phyloP scores from a whole-genome alignment of 2,329 filamentous ascomycete genomes.

The Colletotrichum australisinense region DNA sequence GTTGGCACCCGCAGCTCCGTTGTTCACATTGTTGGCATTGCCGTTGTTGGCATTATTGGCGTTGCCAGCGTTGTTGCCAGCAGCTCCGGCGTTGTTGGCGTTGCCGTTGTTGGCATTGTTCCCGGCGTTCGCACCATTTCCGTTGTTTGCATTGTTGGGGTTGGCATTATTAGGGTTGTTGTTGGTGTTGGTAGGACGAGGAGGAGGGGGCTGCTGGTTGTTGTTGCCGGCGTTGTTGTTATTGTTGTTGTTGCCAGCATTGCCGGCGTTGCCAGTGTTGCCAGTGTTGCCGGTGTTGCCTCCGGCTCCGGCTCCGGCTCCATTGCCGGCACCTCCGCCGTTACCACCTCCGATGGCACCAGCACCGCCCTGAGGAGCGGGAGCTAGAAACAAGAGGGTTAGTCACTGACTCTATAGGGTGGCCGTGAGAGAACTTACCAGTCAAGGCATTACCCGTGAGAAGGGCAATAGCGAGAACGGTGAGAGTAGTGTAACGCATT shows the following conservation, averaged over 20 bases:
- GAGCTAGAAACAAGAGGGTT: neutral
- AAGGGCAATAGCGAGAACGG: slow-evolving; percentile 12
- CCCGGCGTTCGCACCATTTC: neutral
- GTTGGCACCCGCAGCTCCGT: neutral
- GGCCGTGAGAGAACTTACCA: neutral
- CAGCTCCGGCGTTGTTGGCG: too few relatives aligned
- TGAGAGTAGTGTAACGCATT: slow-evolving; percentile 13
- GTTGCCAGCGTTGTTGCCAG: too few relatives aligned
- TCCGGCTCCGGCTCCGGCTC: slow-evolving; percentile 6
- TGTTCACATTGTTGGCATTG: neutral
- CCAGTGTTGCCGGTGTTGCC: too few relatives aligned
- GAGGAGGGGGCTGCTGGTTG: slow-evolving; percentile 6
- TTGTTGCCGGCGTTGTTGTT: neutral
- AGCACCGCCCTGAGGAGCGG: slow-evolving; percentile 2
- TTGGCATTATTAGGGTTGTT: neutral
- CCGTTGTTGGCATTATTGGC: neutral
- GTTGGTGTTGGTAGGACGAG: neutral
- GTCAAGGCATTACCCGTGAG: slow-evolving; percentile 14
- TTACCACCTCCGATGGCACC: slow-evolving; percentile 6
- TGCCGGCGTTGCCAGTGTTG: too few relatives aligned
- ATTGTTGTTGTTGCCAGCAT: neutral
- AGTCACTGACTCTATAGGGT: neutral
- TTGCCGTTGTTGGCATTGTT: too few relatives aligned
- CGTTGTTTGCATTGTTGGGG: neutral
- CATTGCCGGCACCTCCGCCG: neutral